Evolutionary conservation across 2,329 filamentous ascomycete genomes (phyloP).

Genomic region (Aspergillus sergii): DNA sequence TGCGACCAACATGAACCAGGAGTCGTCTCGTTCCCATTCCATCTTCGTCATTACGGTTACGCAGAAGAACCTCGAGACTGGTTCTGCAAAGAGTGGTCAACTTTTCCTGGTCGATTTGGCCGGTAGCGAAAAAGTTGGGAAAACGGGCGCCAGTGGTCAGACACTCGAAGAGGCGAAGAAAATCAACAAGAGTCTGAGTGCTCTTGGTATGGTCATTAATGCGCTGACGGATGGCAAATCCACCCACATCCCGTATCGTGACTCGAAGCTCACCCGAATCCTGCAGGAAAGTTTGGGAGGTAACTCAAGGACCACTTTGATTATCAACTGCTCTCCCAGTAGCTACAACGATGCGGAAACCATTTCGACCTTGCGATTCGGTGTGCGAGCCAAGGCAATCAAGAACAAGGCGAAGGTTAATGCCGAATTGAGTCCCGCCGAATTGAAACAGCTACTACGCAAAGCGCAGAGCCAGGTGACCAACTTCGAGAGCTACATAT

Average conservation of each 20-base stretch:
- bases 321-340: conserved; percentile 98
- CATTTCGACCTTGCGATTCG: conserved; percentile 86
- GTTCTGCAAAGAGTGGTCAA: conserved; percentile 92
- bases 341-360: conserved; percentile 98
- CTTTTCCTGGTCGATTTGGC: conserved; percentile 97
- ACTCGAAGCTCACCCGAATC: conserved; percentile 96
- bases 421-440: conserved; percentile 90
- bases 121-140: conserved; percentile 97
- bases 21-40: conserved; percentile 96
- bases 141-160: conserved; percentile 96
- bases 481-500: conserved; percentile 85
- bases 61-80: conserved; percentile 96
- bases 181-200: conserved; percentile 99
- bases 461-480: conserved; percentile 89
- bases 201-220: conserved; percentile 98
- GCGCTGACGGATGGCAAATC: conserved; percentile 96
- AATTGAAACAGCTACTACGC: conserved; percentile 89
- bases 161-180: conserved; percentile 98
- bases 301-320: conserved; percentile 96
- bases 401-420: conserved; percentile 99
- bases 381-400: conserved; percentile 95
- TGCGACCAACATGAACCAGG: conserved; percentile 98
- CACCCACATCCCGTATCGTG: conserved; percentile 91
- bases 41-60: conserved; percentile 97
- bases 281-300: conserved; percentile 95